phyloP scores from a whole-genome alignment of 257 asterid genomes.

The Fraxinus quadrangulata region DNA sequence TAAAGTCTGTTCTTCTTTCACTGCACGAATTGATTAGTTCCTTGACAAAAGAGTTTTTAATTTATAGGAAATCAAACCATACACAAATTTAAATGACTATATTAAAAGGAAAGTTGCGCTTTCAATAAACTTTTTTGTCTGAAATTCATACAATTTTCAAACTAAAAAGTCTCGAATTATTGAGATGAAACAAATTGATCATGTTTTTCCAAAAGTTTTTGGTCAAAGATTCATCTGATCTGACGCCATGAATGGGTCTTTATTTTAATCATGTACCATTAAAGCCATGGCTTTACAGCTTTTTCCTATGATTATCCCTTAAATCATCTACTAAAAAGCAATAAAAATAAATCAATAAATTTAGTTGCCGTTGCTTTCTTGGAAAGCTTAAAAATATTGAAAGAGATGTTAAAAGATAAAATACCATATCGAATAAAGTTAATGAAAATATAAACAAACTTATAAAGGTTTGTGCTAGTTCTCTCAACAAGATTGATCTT shows the following conservation, averaged over 20 bases:
- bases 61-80: slow-evolving; percentile 23
- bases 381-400: no score
- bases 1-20: slow-evolving; percentile 22
- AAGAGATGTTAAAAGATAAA: no score
- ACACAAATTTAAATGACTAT: slow-evolving; percentile 17
- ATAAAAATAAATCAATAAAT: background rate
- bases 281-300: slow-evolving; percentile 25
- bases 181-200: slow-evolving; percentile 20
- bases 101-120: slow-evolving; percentile 11
- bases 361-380: background rate
- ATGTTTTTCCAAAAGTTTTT: slow-evolving; percentile 27
- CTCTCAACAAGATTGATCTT: no score
- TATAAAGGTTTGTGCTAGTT: no score
- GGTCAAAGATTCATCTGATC: slow-evolving; percentile 42
- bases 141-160: slow-evolving; percentile 21
- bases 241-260: slow-evolving; percentile 25
- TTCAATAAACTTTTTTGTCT: background rate
- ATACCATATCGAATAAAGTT: no score
- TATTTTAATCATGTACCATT: slow-evolving; percentile 25
- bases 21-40: slow-evolving; percentile 19
- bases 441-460: no score
- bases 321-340: slow-evolving; percentile 12
- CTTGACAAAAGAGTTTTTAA: slow-evolving; percentile 30
- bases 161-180: slow-evolving; percentile 34
- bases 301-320: slow-evolving; percentile 32